Percentiles rank a stretch among this genome's conserved stretches.
Evolutionary conservation across 1,139 yeast genomes (phyloP).

Genomic region (Scheffersomyces titani): DNA sequence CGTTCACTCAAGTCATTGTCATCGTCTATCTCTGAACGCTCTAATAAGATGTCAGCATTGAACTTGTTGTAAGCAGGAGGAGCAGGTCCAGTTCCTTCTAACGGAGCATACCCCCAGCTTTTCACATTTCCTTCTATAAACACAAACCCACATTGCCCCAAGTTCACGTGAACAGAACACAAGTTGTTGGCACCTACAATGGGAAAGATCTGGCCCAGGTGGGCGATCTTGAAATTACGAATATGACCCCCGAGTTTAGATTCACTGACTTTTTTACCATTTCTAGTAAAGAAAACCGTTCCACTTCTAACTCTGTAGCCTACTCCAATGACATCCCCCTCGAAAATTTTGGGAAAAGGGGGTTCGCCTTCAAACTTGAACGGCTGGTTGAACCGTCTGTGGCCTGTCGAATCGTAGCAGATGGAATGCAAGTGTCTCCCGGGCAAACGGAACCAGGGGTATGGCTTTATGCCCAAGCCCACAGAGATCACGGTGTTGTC

Average conservation of each 20-base stretch:
- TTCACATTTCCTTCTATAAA: slow-evolving; percentile 62
- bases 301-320: slow-evolving; percentile 65
- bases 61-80: slow-evolving; percentile 61
- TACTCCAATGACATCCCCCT: slow-evolving; percentile 69
- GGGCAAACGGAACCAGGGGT: slow-evolving; percentile 61
- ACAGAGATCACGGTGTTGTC: slow-evolving; percentile 44
- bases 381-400: slow-evolving; percentile 53
- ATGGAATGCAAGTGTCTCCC: slow-evolving; percentile 55
- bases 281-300: slow-evolving; percentile 66
- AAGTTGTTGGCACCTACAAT: slow-evolving; percentile 53
- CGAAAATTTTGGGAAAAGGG: slow-evolving; percentile 47
- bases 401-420: slow-evolving; percentile 54
- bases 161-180: slow-evolving; percentile 55
- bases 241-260: slow-evolving; percentile 70
- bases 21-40: slow-evolving; percentile 55
- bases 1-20: slow-evolving; percentile 46
- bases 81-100: slow-evolving; percentile 62
- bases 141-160: slow-evolving; percentile 61
- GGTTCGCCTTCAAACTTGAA: slow-evolving; percentile 38
- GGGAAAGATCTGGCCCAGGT: slow-evolving; percentile 48
- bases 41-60: slow-evolving; percentile 54
- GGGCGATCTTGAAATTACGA: slow-evolving; percentile 40
- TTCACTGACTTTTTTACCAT: slow-evolving; percentile 69
- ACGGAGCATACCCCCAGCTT: slow-evolving; percentile 66
- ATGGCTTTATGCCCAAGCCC: slow-evolving; percentile 53